Evolutionary conservation across 2,329 filamentous ascomycete genomes (phyloP), one percentile per base, ranked within the genome.

Genomic region (Aureobasidium pullulans): DNA sequence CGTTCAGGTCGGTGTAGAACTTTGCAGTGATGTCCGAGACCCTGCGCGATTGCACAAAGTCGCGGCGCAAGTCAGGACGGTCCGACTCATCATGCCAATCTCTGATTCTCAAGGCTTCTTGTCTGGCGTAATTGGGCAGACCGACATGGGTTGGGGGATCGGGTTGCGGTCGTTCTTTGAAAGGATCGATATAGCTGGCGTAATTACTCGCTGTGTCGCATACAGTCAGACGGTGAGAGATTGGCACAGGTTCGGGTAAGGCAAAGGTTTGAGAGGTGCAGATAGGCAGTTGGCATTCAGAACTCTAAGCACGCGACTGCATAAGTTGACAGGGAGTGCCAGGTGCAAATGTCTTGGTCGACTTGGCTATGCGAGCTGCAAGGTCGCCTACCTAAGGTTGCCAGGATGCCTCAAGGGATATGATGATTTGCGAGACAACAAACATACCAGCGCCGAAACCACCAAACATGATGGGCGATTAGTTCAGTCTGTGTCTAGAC

Each of bases 1-100:
- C 68, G 63, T 79, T 79, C 28, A 80, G 16, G 32, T 59, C 47
- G 39, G 42, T 19, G 32, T 52, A 59, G 48, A 59, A 59, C 37
- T 59, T 59, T 42, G 47, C 57, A 10, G 47, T 37, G 10, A 59
- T 59, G 32, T 59, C 57, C 13, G 57, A 52, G 13, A 50, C 46
- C 31, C 11, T 52, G 10, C 47, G 46, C 29, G 47, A 50, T 31
- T 52, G 29, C n/a, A 50, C 47, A 39, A 52, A 59, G 10, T 50
- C 46, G 37, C 47, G 46, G 37, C 57, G 46, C 31, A 59, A 39
- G 6, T 59, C 16, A 8, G 57, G 57, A n/a, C 46, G 46, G 8
- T 50, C 40, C 19, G 47, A 42, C 48, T 52, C 57, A 9, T 49
- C 36, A 11, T 43, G 32, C 57, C 47, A 59, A n/a, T 59, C 48